A percentile compares a stretch with the other conserved stretches of the same genome.
phyloP scores from a whole-genome alignment of 495 filamentous ascomycete genomes.

The Paragyromitra xinjiangensis region DNA sequence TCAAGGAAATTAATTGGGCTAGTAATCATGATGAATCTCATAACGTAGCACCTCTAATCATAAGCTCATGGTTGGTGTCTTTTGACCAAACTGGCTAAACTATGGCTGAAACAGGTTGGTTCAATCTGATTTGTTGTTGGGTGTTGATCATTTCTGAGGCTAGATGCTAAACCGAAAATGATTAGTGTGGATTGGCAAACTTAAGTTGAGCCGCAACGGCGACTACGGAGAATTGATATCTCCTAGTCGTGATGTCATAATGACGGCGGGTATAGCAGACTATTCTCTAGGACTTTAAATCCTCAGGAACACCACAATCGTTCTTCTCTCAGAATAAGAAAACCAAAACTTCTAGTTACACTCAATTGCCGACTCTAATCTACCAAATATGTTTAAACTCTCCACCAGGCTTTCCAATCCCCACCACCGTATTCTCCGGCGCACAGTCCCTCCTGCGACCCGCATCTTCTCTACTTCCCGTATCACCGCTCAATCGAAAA shows the following conservation, averaged over 20 bases:
- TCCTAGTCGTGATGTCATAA: constrained; percentile 18
- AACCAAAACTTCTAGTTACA: not conserved
- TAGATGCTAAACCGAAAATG: not conserved
- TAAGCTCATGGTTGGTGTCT: too few relatives aligned
- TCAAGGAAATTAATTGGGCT: not conserved
- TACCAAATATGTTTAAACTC: constrained; percentile 26
- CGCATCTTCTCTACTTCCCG: constrained; percentile 32
- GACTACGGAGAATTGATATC: not conserved
- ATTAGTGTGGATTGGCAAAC: not conserved
- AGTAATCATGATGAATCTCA: not conserved
- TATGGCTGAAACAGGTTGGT: not conserved
- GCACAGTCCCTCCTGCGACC: constrained; percentile 3
- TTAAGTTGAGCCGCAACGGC: constrained; percentile 16
- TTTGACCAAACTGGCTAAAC: not conserved
- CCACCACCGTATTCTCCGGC: constrained; percentile 22
- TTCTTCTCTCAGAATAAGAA: not conserved
- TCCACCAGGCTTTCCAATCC: constrained; percentile 1
- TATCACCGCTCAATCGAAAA: not conserved
- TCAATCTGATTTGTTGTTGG: not conserved
- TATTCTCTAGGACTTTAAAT: not conserved
- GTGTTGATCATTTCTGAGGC: not conserved
- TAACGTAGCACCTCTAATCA: not conserved
- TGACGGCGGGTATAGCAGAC: not conserved
- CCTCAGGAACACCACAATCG: not conserved
- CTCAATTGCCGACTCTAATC: not conserved